phyloP scores from a whole-genome alignment of 2,329 filamentous ascomycete genomes.

The Colletotrichum sp. region DNA sequence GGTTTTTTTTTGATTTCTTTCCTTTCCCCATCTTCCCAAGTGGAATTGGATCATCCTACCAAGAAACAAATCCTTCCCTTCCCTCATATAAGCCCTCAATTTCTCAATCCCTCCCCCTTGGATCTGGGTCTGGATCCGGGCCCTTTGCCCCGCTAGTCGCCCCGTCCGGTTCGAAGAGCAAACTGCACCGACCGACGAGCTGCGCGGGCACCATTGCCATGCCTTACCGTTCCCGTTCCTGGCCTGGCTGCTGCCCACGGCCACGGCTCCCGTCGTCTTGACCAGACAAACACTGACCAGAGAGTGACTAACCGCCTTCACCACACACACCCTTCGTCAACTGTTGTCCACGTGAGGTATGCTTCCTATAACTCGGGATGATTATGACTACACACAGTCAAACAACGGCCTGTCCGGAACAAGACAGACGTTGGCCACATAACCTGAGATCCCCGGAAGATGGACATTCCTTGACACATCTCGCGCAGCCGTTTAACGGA shows the following conservation, averaged over 20 bases:
- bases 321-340: neutral
- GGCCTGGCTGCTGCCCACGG: neutral
- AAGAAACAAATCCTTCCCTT: neutral
- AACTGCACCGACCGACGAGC: neutral
- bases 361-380: neutral
- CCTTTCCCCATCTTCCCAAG: neutral
- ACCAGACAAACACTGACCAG: neutral
- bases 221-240: neutral
- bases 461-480: constrained; percentile 16
- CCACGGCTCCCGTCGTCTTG: neutral
- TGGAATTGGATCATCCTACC: neutral
- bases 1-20: neutral
- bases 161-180: neutral
- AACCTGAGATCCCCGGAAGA: neutral
- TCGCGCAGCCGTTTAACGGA: neutral
- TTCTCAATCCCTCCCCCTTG: neutral
- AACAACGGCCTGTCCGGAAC: neutral
- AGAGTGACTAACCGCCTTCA: neutral
- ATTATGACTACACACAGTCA: neutral
- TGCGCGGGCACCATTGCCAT: neutral
- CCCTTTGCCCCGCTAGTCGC: neutral
- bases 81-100: neutral
- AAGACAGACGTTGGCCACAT: neutral
- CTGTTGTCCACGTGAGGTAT: neutral
- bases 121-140: neutral